Evolutionary conservation across 2,329 filamentous ascomycete genomes (phyloP).

Genomic region (Pseudopyricularia cyperi): DNA sequence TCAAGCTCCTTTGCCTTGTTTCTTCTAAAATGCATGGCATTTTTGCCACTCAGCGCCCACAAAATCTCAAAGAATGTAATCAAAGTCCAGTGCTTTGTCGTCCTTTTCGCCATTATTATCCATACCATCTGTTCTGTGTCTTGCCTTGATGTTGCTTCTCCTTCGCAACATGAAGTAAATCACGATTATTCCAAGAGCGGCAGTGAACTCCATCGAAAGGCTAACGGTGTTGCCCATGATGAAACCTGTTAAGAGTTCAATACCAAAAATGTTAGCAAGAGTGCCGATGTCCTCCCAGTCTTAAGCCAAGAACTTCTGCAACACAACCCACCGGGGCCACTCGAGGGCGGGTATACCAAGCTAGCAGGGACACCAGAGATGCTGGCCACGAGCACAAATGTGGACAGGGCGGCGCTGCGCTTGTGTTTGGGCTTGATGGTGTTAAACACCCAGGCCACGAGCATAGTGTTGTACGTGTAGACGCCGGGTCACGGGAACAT

Average conservation of each 20-base stretch:
- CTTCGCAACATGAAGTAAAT: constrained; percentile 1
- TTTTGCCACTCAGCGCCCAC: too few relatives aligned
- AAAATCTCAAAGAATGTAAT: constrained; percentile 2
- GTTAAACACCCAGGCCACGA: constrained; percentile 7
- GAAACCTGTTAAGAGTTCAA: neutral
- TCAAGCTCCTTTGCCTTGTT: too few relatives aligned
- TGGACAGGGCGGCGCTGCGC: constrained; percentile 7
- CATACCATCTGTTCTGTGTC: neutral
- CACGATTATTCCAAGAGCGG: neutral
- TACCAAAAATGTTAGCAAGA: neutral
- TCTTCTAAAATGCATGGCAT: too few relatives aligned
- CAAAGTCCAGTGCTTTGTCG: constrained; percentile 2
- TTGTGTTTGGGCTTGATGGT: constrained; percentile 9
- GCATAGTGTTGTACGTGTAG: constrained; percentile 9
- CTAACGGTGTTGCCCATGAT: constrained; percentile 2
- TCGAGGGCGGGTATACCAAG: constrained; percentile 1
- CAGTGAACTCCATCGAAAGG: neutral
- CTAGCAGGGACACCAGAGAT: constrained; percentile 2
- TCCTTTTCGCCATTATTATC: neutral
- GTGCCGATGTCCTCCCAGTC: neutral
- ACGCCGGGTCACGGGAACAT: constrained; percentile 9
- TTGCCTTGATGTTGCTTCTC: constrained; percentile 1
- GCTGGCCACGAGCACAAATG: constrained; percentile 2
- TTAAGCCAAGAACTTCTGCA: neutral
- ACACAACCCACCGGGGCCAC: neutral